Base-by-base conservation (phyloP, 805 yeast genomes). In the Zygosaccharomyces pseudorouxii region DNA sequence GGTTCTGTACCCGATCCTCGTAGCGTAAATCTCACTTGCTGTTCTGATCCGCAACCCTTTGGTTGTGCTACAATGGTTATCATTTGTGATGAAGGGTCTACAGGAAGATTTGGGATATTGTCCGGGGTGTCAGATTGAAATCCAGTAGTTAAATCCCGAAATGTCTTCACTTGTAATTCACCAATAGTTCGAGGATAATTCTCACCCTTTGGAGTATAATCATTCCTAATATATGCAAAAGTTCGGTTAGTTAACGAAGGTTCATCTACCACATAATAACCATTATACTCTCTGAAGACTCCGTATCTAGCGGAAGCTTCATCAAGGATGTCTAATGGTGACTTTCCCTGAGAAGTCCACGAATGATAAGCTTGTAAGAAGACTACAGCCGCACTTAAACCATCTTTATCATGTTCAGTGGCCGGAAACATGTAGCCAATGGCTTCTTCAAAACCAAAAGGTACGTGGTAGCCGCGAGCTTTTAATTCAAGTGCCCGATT, bases 1-100 rank as follows among this genome's bases (percentile, higher is more conserved):
- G 97, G 97, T 65, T 92, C 99, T 0, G 99, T 92, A 9, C 99
- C 99, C 3, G 96, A 88, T 0, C 97, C 97, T 46, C 99, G 76
- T 43, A 87, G 81, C 0, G 98, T 90, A 61, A 90, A 82, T 30
- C 95, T 70, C 2, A 88, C 81, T 18, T 54, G 55, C 37, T 72
- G 77, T 2, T 59, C 65, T 5, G 45, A 51, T 12, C 54, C 51
- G 4, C 51, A 42, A 1, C 49, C 52, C 2, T 54, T 50, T 2
- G 64, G 57, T 23, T 52, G 54, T 19, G 88, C 68, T 20, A 67
- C 65, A 1, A 77, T 83, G 0, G 97, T 89, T 54, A 92, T 82
- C 97, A 93, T 93, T 57, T 93, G 95, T 0, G 96, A 80, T 1
- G 71, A 59, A 0, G 82, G 64, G 51, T 90, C 95, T 1, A 75